These are phyloP conservation scores for Leccinum longicurvipes DNA, from an alignment of 768 basidiomycete genomes.

Conservation along the genomic window DNA sequence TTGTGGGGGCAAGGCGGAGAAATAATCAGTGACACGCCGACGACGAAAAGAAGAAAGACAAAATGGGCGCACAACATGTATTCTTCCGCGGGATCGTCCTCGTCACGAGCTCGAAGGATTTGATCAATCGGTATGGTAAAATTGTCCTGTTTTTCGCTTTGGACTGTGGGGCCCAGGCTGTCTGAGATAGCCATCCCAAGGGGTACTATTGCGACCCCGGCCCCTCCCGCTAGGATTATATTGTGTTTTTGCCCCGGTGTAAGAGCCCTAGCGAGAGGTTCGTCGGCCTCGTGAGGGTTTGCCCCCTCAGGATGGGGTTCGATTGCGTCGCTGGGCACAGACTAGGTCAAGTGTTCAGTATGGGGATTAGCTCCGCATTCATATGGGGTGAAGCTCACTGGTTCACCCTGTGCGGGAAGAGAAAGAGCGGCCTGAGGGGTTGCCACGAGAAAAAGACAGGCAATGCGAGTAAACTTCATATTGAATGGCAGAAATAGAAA, in stretches of 20 bases:
- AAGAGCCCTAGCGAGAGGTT: not conserved
- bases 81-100: not conserved
- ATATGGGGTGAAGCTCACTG: not conserved
- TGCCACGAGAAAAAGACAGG: not conserved
- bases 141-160: not conserved
- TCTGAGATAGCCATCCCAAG: not conserved
- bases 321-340: not conserved
- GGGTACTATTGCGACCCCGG: not conserved
- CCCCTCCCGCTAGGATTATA: not conserved
- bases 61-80: not conserved
- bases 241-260: not conserved
- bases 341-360: not conserved
- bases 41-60: not conserved
- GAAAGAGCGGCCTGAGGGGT: not conserved
- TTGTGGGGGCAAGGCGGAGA: not conserved
- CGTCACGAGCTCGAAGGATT: not conserved
- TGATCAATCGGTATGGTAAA: not conserved
- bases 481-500: not conserved
- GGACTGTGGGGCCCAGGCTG: not conserved
- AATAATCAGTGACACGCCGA: not conserved
- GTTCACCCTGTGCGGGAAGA: not conserved
- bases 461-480: not conserved
- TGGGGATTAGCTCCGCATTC: not conserved
- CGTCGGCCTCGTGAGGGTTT: not conserved
- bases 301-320: not conserved